Base-by-base conservation (phyloP, 352 stramenopile genomes). In the Nothophytophthora sp. region DNA sequence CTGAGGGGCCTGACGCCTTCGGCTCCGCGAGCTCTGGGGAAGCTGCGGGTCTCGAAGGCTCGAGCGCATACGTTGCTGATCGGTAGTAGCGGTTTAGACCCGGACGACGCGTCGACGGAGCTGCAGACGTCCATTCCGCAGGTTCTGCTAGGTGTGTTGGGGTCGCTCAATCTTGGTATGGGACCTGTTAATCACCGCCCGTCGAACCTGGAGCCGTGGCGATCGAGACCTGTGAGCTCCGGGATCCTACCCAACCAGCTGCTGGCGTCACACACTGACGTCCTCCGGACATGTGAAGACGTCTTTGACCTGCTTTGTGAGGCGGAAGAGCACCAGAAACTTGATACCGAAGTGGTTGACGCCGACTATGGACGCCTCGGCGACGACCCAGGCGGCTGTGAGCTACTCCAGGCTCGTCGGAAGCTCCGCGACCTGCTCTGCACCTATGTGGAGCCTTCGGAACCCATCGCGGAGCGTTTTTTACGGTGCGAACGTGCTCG, bases 251-350 rank as follows among this genome's bases (percentile, higher is more conserved):
- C 58, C 27, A 52, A 67, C 15, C 45, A 67, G 12, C 44, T 67
- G 32, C 34, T 63, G 16, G 58, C 58, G 8, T 67, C 52, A 5
- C 52, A 67, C 5, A 63, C 33, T 19, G 58, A 67, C 38, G 49
- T 70, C 9, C 44, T 65, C 9, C 60, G 60, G 10, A 67, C 67
- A 22, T 89, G 78, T 20, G 73, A 89, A 48, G 65, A 79, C 18
- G 44, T 85, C 0, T 89, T 87, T 28, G 71, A 87, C 18, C n/a
- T 86, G 28, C 55, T 89, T 0, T 89, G 78, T 47, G 59, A 81
- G 15, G 63, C 76, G 28, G 50, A 67, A 10, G 49, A 70, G 5
- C 55, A 73, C 4, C 32, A 57, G 25, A 27, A 55, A 0, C 24
- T 19, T 39, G 40, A 33, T 5, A 18, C 56, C 6, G 45, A 58